Evolutionary conservation across 164 flowering plant genomes (phyloP), one percentile per base, ranked within the genome.

Genomic region (Tinospora cordifolia): DNA sequence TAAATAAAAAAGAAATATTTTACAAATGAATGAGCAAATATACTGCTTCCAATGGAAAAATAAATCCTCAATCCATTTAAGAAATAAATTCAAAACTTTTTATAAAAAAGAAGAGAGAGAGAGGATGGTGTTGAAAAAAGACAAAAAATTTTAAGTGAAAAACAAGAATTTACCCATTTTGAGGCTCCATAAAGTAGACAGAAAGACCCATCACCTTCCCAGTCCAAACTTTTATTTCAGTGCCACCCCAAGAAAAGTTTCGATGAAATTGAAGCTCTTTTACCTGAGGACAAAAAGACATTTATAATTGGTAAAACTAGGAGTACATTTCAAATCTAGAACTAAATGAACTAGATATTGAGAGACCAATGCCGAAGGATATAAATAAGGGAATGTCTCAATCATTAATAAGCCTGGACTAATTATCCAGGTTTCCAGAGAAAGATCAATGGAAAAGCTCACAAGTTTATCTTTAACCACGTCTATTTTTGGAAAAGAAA

Each of bases 111-210:
- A 24, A 54, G 24, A 54, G 6, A 14, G 30, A 24, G 39, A 19
- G 22, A 13, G 27, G 6, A n/a, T 8, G 25, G 59, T 27, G 24
- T 21, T 64, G 44, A 36, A 1, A 8, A n/a, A 63, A 47, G 39
- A 63, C 63, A 62, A 57, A 40, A 38, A 34, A 41, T 24, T 15
- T 65, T 25, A 41, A 27, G n/a, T 65, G 70, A 24, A 15, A 6
- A 71, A 58, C 12, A 75, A 60, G 47, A 62, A 30, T 83, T 83
- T 92, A 92, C 99, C 99, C 90, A 75, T 94, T 94, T 64, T 87
- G 92, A 79, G 97, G 99, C 84, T 94, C 98, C 83, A 94, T 69
- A 77, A 94, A 92, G 76, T 92, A 89, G 69, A 90, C 99, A 58
- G 96, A 74, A 64, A 94, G 85, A 62, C 94, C 92, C 83, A 90